phyloP scores from a whole-genome alignment of 306 rosid genomes.

The Cucurbita moschata region DNA sequence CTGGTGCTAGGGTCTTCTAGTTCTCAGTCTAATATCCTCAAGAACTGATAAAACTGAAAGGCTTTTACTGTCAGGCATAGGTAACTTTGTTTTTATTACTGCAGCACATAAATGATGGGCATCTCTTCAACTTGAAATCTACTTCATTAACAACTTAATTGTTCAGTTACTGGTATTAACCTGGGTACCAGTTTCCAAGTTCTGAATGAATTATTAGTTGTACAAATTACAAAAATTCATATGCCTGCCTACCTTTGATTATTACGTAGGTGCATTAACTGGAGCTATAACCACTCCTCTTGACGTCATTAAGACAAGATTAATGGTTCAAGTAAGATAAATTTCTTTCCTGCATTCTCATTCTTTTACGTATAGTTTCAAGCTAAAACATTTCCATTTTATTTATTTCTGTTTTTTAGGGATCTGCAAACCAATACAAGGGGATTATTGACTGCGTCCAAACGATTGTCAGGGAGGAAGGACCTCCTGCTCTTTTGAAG shows the following conservation, averaged over 20 bases:
- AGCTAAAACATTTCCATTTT: neutral
- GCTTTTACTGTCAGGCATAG: neutral
- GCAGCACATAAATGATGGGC: neutral
- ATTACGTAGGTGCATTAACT: constrained; percentile 62
- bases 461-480: constrained; percentile 82
- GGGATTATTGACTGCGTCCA: constrained; percentile 86
- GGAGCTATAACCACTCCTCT: constrained; percentile 95
- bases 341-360: neutral
- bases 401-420: constrained; percentile 20
- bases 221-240: neutral
- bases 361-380: neutral
- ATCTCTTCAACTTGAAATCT: neutral
- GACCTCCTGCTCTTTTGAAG: constrained; percentile 69
- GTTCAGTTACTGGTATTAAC: neutral
- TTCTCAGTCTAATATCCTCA: neutral
- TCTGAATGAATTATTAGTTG: neutral
- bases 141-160: neutral
- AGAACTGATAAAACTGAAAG: neutral
- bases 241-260: neutral
- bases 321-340: constrained; percentile 71
- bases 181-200: neutral
- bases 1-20: neutral
- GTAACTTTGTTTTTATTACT: neutral
- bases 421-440: constrained; percentile 66
- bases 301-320: constrained; percentile 86